Base-by-base conservation (phyloP, 2,329 filamentous ascomycete genomes). In the Alternaria metachromatica region DNA sequence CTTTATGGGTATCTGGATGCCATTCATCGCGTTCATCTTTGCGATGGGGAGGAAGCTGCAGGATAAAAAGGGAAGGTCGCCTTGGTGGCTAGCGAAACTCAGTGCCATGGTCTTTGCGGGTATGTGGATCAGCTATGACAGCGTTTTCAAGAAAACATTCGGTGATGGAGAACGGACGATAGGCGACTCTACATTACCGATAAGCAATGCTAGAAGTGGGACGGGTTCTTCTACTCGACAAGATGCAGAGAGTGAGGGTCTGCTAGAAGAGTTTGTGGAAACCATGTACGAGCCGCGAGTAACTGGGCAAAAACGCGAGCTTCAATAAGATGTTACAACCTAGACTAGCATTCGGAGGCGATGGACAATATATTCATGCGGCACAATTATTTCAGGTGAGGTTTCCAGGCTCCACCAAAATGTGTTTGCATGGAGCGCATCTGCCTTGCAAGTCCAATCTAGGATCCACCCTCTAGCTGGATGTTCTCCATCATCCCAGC, bases 121-220 rank as follows among this genome's bases (percentile, higher is more conserved):
- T 0, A 80, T 89, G 69, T 94, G 91, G 92, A 73, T 69, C 49
- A 85, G 80, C 50, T 93, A 94, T 80, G 91, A 93, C 80, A 64
- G 55, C 0, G 75, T 88, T 18, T 90, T 91, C 69, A 90, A 88
- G 78, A 82, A 80, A 1, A 44, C 90, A 0, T 97, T 96, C 83
- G 95, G 95, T 1, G 92, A 98, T 75, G 96, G 96, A 0, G 95
- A 98, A 84, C 87, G 88, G 70, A 89, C 87, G 0, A 65, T 74
- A 37, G 75, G 71, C 8, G 72, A 73, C 26, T 72, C 72, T 26
- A 66, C 58, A n/a, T 33, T 65, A 21, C 13, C 12, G 51, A 30
- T 6, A 9, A 21, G 37, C 37, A n/a, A 50, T 33, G 43, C 11
- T 18, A 28, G n/a, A 28, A 49, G 12, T 41, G 33, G 13, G 28